Evolutionary conservation across 768 basidiomycete genomes (phyloP), one percentile per base, ranked within the genome.

Genomic region (Rhizopogon rudus): DNA sequence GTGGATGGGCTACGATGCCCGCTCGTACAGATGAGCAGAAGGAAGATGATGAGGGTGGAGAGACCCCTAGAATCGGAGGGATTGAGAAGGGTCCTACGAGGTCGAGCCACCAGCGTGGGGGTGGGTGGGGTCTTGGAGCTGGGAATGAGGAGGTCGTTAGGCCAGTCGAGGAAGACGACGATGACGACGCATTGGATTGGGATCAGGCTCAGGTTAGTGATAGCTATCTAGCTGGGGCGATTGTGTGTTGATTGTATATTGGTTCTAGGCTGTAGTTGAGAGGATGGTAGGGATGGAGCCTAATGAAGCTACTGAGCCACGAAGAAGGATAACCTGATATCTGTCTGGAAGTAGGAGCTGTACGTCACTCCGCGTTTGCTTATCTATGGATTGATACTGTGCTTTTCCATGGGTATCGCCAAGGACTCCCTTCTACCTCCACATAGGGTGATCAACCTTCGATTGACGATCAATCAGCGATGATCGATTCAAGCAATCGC

Each of bases 111-210:
- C 68, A 61, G 17, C 72, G 78, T 40, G 78, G 76, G n/a, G 85
- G 86, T 12, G 88, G 88, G 13, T 91, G 88, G 88, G 88, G 87
- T 3, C 71, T 89, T 2, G 88, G 86, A 6, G 79, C 73, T 5
- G 81, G 82, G 28, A 75, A 81, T 56, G 80, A 81, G 52, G 82
- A 81, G 49, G 65, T 61, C 20, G 68, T 60, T 14, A 80, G 74
- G 62, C 70, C 72, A 20, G 71, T 69, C 20, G 81, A 81, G 17
- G 84, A 80, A 3, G 85, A 86, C 5, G 86, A 87, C 37, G 84
- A 87, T 6, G 85, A 86, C 22, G 84, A 83, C 49, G 65, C 73
- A 9, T 65, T 82, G 61, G 83, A 87, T 56, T 87, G 83, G 84
- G 87, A 87, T 61, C 80, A 87, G 64, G 82, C 81, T 40, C 86